Evolutionary conservation across 2,329 filamentous ascomycete species (phyloP), one percentile per base, ranked within the genome.

Genomic region (Aschersonia sp.): DNA sequence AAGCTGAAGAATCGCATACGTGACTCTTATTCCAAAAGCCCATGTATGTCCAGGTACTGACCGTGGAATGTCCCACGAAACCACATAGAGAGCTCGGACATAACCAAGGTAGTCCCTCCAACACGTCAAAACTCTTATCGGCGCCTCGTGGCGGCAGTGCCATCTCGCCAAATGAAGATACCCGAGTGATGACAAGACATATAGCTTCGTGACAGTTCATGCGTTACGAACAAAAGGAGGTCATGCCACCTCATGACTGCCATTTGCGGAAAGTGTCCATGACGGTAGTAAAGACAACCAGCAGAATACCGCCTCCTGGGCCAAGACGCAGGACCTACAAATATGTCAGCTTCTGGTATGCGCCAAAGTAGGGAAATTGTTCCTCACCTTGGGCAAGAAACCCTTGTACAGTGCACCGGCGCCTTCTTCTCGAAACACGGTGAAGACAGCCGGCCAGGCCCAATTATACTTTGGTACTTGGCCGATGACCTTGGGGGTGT

Each of bases 401-500:
- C 92, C 92, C 77, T 97, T 98, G 76, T 98, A 98, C 51, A 98
- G 72, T 40, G 92, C 92, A 44, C 68, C 69, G 63, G 95, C 90
- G 5, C 92, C 92, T 68, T 98, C 92, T 70, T 98, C 92, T 69
- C 79, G 87, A 68, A 87, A 81, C 51, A 98, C 87, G 6, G 86
- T 92, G 49, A 77, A 82, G 46, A 96, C 73, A 29, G 87, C 81
- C 44, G 87, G 86, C 78, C 83, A 95, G 33, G 92, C 92, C 92
- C 92, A 98, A 78, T 97, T 96, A 73, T 98, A 98, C 76, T 98
- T 98, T 61, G 86, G 86, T 29, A 80, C 69, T 47, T 78, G 73
- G 5, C 92, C 92, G n/a, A 84, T 65, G 40, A 94, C 71, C 73
- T 85, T 90, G 55, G 85, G 75, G 48, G 79, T 87, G 70, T 98